A percentile compares a stretch with the other conserved stretches of the same genome.
Evolutionary conservation across 2,329 filamentous ascomycete species (phyloP).

Genomic region (Verticillium longisporum): DNA sequence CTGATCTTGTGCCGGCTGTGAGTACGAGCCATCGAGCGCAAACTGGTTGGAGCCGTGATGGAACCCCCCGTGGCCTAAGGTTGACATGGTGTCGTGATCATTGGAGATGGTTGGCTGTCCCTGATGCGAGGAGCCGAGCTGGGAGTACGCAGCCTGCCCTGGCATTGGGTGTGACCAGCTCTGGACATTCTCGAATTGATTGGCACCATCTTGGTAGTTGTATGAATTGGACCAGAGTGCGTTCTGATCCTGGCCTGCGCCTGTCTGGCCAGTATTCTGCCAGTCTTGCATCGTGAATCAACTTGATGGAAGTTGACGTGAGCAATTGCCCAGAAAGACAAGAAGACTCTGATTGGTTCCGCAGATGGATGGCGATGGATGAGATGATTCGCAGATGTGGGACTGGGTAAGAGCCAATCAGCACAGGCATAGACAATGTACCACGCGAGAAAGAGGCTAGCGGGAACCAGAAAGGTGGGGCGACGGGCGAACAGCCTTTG

Average conservation of each 20-base stretch:
- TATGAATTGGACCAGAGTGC: conserved; percentile 8
- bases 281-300: conserved; percentile 10
- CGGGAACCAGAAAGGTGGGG: not conserved
- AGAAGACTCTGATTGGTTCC: not conserved
- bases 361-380: not conserved
- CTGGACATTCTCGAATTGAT: conserved; percentile 30
- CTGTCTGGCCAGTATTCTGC: conserved; percentile 10
- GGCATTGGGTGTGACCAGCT: conserved; percentile 28
- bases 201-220: conserved; percentile 5
- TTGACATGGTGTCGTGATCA: conserved; percentile 3
- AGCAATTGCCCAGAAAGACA: not conserved
- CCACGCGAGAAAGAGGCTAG: not conserved
- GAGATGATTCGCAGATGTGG: not conserved
- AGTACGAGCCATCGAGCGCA: conserved; percentile 14
- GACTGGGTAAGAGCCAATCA: not conserved
- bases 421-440: not conserved
- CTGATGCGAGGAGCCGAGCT: conserved; percentile 18
- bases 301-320: not conserved
- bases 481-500: not conserved
- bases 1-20: conserved; percentile 24
- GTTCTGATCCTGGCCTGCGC: conserved; percentile 7
- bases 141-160: conserved; percentile 23
- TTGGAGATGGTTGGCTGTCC: conserved; percentile 6
- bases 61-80: conserved; percentile 7
- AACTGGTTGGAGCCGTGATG: conserved; percentile 8